Base-by-base conservation (phyloP, 352 stramenopile species). In the Phytophthora ramorum region DNA sequence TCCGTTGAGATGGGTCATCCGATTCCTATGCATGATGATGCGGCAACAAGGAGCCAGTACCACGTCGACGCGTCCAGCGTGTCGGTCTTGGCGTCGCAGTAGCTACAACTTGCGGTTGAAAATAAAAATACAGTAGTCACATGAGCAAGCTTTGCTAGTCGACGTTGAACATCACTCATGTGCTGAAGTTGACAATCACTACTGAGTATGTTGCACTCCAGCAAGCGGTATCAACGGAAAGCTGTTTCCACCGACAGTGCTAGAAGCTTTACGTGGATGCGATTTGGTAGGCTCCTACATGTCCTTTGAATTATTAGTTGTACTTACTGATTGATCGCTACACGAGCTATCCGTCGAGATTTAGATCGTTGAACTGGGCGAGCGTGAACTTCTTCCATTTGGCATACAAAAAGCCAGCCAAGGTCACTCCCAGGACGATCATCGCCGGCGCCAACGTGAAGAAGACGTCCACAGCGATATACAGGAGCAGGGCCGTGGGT, bases 381-480 rank as follows among this genome's bases (percentile, higher is more conserved):
- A 44, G 64, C 9, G 75, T 82, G 58, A 86, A 84, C 44, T 81
- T 86, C 44, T 76, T 79, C 40, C 57, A 80, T 26, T 63, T 59
- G 8, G 78, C 78, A 41, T 82, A 87, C 20, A 63, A 9, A 24
- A 86, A 44, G 0, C 75, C 75, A 0, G 48, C 63, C 38, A 86
- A 7, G 47, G 69, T 79, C 17, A 85, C 60, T 14, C 52, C 74
- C 22, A 67, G 49, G 17, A 83, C 76, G 26, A 85, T 70, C 40
- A 85, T 51, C 17, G 60, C 76, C 4, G 76, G 74, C n/a, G 66
- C 71, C n/a, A 81, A 61, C 19, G 76, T 76, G 35, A 69, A 73
- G 69, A 85, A 85, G 17, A 85, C 76, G 40, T 85, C 74, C 10
- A 83, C 67, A 24, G 68, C 71, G 28, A 85, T 83, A 53, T 85